Evolutionary conservation across 164 flowering plant genomes (phyloP).

Genomic region (Tetrastigma voinierianum): DNA sequence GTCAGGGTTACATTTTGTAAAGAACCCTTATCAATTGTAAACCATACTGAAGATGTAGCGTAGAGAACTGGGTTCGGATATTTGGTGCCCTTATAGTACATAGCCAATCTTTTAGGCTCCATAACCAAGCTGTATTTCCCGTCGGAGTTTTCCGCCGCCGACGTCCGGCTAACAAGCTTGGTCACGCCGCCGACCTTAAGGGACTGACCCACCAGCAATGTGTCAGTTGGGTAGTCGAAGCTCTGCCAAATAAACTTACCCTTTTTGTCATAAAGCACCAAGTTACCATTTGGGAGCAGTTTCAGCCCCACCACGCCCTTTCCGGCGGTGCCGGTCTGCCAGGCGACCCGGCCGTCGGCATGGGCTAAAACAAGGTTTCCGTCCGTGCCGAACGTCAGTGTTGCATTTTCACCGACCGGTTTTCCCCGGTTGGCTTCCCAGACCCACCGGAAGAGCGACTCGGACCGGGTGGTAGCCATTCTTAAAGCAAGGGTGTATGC

Average conservation of each 20-base stretch:
- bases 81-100: slow-evolving; percentile 15
- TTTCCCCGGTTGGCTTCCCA: slow-evolving; percentile 38
- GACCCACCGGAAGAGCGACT: slow-evolving; percentile 30
- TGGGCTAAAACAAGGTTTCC: slow-evolving; percentile 34
- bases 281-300: slow-evolving; percentile 20
- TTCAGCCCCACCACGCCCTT: slow-evolving; percentile 20
- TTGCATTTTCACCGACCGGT: slow-evolving; percentile 34
- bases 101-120: slow-evolving; percentile 17
- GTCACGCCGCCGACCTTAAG: slow-evolving; percentile 12
- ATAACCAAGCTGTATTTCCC: slow-evolving; percentile 35
- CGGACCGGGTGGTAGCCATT: slow-evolving; percentile 5
- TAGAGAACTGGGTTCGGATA: slow-evolving; percentile 5
- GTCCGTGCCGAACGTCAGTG: slow-evolving; percentile 24
- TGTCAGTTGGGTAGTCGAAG: slow-evolving; percentile 29
- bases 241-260: slow-evolving; percentile 26
- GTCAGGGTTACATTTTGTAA: background rate
- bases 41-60: background rate
- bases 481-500: slow-evolving; percentile 26
- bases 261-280: slow-evolving; percentile 13
- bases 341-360: slow-evolving; percentile 17
- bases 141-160: slow-evolving; percentile 14
- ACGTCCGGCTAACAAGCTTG: slow-evolving; percentile 37
- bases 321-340: slow-evolving; percentile 28
- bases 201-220: slow-evolving; percentile 41
- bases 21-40: too few relatives aligned